A percentile compares a stretch with the other conserved stretches of the same genome.
Conservation (phyloP, 2,329 filamentous ascomycete species). For the Penicillium psychrosexuale region DNA sequence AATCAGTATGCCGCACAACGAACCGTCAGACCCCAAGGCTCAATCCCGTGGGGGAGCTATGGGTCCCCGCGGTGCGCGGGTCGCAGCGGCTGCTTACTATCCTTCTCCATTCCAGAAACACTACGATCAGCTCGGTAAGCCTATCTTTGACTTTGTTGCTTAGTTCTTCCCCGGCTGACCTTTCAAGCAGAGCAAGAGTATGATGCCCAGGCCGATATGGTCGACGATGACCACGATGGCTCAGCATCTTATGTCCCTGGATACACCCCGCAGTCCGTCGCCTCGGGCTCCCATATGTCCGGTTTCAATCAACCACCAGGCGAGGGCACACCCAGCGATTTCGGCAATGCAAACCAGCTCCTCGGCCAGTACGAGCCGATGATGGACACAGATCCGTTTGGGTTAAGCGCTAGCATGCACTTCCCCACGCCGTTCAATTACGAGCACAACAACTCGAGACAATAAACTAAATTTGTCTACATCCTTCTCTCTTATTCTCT, state of each 20-base stretch:
- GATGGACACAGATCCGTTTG: conserved; percentile 90
- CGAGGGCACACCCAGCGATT: conserved; percentile 39
- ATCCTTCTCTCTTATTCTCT: background rate
- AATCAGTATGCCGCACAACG: conserved; percentile 38
- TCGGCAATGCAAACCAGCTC: conserved; percentile 50
- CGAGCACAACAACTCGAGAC: conserved; percentile 39
- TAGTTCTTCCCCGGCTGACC: conserved; percentile 5
- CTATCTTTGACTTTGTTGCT: conserved; percentile 59
- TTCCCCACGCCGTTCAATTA: conserved; percentile 75
- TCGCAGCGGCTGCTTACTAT: conserved; percentile 62
- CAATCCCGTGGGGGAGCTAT: conserved; percentile 21
- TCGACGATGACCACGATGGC: conserved; percentile 75
- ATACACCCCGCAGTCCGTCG: conserved; percentile 44
- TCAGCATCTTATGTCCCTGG: conserved; percentile 64
- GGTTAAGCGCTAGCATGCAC: conserved; percentile 89
- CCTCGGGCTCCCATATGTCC: conserved; percentile 46
- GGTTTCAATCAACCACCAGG: conserved; percentile 38
- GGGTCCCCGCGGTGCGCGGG: conserved; percentile 32
- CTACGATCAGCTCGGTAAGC: conserved; percentile 91
- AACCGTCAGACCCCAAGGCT: conserved; percentile 36
- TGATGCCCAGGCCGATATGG: conserved; percentile 82
- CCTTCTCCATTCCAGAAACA: conserved; percentile 88
- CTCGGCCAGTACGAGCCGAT: conserved; percentile 78
- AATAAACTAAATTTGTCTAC: conserved; percentile 17
- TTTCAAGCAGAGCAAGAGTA: conserved; percentile 84